These are phyloP conservation scores for Podospora pseudoanserina DNA, from an alignment of 495 filamentous ascomycete species.

Conservation along the genomic window DNA sequence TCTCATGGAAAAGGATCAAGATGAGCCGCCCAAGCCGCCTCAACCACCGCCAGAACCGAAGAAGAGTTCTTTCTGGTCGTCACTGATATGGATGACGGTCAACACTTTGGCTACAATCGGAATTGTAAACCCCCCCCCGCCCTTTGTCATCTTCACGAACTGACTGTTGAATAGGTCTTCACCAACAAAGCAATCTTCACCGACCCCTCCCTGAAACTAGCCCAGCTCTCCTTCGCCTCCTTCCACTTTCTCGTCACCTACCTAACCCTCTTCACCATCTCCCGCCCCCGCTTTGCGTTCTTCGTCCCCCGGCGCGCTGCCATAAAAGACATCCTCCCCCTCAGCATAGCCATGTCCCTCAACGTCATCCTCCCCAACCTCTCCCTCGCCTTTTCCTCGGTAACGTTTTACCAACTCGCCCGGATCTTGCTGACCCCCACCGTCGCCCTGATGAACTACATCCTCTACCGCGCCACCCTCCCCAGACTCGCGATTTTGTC, in stretches of 20 bases:
- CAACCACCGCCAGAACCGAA: slow-evolving; percentile 13
- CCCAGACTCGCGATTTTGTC: slow-evolving; percentile 53
- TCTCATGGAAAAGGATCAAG: slow-evolving; percentile 24
- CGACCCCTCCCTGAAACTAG: slow-evolving; percentile 59
- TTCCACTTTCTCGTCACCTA: slow-evolving; percentile 73
- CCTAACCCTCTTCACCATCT: slow-evolving; percentile 61
- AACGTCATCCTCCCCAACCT: slow-evolving; percentile 75
- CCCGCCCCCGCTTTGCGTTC: slow-evolving; percentile 56
- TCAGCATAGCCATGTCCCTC: slow-evolving; percentile 63
- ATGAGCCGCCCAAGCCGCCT: background rate
- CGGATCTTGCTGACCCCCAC: slow-evolving; percentile 68
- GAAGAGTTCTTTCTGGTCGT: slow-evolving; percentile 29
- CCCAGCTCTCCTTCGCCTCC: slow-evolving; percentile 65
- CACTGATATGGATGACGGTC: slow-evolving; percentile 53
- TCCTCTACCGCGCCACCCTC: slow-evolving; percentile 59
- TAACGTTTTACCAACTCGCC: slow-evolving; percentile 73
- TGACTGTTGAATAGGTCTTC: slow-evolving; percentile 55
- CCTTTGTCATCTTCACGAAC: slow-evolving; percentile 8
- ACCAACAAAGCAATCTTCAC: slow-evolving; percentile 75
- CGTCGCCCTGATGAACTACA: slow-evolving; percentile 63
- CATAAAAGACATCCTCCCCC: slow-evolving; percentile 58
- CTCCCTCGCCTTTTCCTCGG: slow-evolving; percentile 64
- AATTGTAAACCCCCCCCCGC: slow-evolving; percentile 42
- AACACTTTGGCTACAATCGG: slow-evolving; percentile 61
- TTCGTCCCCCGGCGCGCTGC: slow-evolving; percentile 56